Conservation (phyloP, 257 asterid genomes). For the Henckelia pumila region DNA sequence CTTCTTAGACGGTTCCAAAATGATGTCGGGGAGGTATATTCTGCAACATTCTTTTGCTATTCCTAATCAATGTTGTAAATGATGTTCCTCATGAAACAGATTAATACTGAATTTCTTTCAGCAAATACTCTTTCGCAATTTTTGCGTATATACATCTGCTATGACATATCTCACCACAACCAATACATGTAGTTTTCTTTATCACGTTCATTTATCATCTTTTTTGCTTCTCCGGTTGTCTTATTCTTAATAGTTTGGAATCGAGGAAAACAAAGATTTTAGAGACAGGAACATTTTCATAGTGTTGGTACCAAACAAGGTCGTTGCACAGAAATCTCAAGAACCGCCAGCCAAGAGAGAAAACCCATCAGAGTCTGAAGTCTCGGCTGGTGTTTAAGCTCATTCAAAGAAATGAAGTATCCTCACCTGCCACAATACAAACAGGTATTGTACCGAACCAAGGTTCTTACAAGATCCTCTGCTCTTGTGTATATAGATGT, state of each 20-base stretch:
- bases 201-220: not conserved
- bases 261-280: constrained; percentile 76
- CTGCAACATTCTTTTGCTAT: constrained; percentile 1
- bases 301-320: constrained; percentile 82
- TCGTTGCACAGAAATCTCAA: constrained; percentile 49
- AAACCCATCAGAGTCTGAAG: constrained; percentile 45
- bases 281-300: constrained; percentile 66
- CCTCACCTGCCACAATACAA: constrained; percentile 19
- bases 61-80: constrained; percentile 4
- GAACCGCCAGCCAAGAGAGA: constrained; percentile 74
- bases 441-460: constrained; percentile 30
- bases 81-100: not conserved
- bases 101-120: too few species aligned
- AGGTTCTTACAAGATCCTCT: constrained; percentile 27
- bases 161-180: too few species aligned
- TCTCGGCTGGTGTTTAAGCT: constrained; percentile 64
- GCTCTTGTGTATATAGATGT: constrained; percentile 45
- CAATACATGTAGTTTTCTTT: not conserved
- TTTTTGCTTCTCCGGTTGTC: not conserved
- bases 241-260: constrained; percentile 55
- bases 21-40: constrained; percentile 82
- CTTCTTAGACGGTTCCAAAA: constrained; percentile 77
- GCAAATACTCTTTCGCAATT: too few species aligned
- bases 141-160: too few species aligned
- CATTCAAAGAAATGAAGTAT: constrained; percentile 24